Evolutionary conservation across 805 yeast species (phyloP), one percentile per base, ranked within the genome.

Genomic region (Ogataea methylovora): DNA sequence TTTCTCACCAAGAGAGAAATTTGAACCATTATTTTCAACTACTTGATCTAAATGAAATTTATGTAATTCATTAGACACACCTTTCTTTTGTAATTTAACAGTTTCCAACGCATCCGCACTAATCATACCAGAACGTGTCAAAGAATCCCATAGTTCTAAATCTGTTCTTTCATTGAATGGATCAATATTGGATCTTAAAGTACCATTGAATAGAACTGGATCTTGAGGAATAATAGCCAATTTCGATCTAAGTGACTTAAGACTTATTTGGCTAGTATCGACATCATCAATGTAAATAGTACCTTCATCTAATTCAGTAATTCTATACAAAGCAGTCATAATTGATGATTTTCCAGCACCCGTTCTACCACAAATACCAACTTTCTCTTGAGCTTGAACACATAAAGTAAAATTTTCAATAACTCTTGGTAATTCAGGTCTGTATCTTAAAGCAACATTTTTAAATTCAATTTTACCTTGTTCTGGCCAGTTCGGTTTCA

Each of bases 351-450:
- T 78, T 36, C 95, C 95, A 6, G 94, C 92, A 47, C 95, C 95
- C 0, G 95, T 84, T 53, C 95, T 71, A 26, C 95, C 95, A 63
- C 90, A 82, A 37, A 84, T 74, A 32, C 94, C 95, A 45, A 85
- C 66, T 49, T 79, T 81, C 52, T 83, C 83, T 13, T 71, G 65
- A 1, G 79, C 69, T 7, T 63, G 52, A 23, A 82, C 62, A 5
- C 37, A 57, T 46, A 67, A 49, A 26, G 43, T 53, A 37, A 77
- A 44, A 38, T 67, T 44, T 35, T 70, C 71, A 49, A 78, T 60
- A 3, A 75, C 82, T 27, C 70, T 57, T 8, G 84, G 84, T 35
- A 77, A 60, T 0, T 71, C 80, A 1, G 72, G 75, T 55, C 84
- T 69, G 49, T 78, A 78, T 20, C 71, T 65, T 60, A 78, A 54